A percentile compares a stretch with the other conserved stretches of the same genome.
These are phyloP conservation scores for Metschnikowia reukaufii DNA, from an alignment of 805 yeast genomes.

Conservation along the genomic window DNA sequence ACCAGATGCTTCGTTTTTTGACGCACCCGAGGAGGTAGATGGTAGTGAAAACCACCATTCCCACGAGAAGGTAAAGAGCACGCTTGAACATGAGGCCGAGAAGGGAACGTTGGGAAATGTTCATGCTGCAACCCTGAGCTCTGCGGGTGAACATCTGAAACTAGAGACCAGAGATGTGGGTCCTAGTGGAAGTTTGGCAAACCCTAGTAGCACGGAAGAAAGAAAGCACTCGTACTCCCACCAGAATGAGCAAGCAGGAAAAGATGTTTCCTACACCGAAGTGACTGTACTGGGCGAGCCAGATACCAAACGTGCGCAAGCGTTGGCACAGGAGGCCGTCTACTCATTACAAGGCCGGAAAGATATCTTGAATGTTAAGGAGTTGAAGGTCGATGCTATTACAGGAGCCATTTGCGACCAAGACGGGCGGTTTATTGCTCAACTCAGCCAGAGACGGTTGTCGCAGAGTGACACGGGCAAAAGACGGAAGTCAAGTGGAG, in stretches of 20 bases:
- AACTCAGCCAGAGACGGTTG: slow-evolving; percentile 17
- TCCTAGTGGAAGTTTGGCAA: background rate
- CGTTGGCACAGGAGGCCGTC: slow-evolving; percentile 30
- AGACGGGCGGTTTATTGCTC: slow-evolving; percentile 21
- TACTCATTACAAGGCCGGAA: slow-evolving; percentile 24
- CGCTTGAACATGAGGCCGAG: slow-evolving; percentile 8
- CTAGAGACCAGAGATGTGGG: background rate
- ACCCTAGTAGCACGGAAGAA: background rate
- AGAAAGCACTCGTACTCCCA: slow-evolving; percentile 8
- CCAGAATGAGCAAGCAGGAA: slow-evolving; percentile 6
- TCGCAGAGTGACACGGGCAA: slow-evolving; percentile 8
- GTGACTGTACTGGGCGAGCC: slow-evolving; percentile 33
- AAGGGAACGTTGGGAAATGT: slow-evolving; percentile 7
- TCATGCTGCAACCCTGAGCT: background rate
- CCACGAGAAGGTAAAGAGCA: slow-evolving; percentile 8
- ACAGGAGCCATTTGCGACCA: slow-evolving; percentile 33
- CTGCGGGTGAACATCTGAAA: background rate
- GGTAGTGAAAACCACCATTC: slow-evolving; percentile 7
- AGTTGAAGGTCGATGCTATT: slow-evolving; percentile 30
- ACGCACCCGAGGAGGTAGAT: slow-evolving; percentile 7
- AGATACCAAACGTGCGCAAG: slow-evolving; percentile 26
- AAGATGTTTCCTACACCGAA: slow-evolving; percentile 19
- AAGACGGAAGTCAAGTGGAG: slow-evolving; percentile 10
- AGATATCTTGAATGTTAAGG: slow-evolving; percentile 24
- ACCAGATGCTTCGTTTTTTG: slow-evolving; percentile 11